A percentile compares a stretch with the other conserved stretches of the same genome.
Conservation (phyloP, 345 rosid genomes). For the Salix viminalis region DNA sequence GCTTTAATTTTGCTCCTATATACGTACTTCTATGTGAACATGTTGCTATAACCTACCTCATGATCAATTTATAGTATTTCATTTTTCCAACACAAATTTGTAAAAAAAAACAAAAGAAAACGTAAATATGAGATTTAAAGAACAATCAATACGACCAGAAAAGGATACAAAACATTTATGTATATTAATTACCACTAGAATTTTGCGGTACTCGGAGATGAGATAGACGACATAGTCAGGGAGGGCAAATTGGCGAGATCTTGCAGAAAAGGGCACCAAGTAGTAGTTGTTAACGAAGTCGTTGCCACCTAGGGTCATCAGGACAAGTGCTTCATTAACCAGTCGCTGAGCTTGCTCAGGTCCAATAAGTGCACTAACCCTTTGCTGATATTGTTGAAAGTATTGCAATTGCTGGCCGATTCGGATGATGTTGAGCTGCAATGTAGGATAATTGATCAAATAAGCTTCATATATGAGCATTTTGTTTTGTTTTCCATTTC, state of each 20-base stretch:
- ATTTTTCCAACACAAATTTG: not conserved
- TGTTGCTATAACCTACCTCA: not conserved
- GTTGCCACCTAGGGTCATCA: slow-evolving; percentile 72
- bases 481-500: too few species aligned
- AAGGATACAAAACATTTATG: not conserved
- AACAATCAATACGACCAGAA: not conserved
- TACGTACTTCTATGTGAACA: not conserved
- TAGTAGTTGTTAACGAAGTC: slow-evolving; percentile 82
- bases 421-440: slow-evolving; percentile 60
- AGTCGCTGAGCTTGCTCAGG: slow-evolving; percentile 35
- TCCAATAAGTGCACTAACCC: slow-evolving; percentile 49
- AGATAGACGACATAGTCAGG: slow-evolving; percentile 51
- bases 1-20: not conserved
- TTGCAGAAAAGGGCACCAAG: slow-evolving; percentile 67
- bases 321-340: slow-evolving; percentile 48
- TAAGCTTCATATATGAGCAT: not conserved
- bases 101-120: not conserved
- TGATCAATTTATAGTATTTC: not conserved
- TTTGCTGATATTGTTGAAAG: slow-evolving; percentile 62
- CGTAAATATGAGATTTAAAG: not conserved
- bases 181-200: slow-evolving; percentile 45
- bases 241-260: slow-evolving; percentile 68
- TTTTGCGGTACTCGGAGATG: slow-evolving; percentile 56
- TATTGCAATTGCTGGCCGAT: slow-evolving; percentile 48
- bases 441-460: not conserved